These are phyloP conservation scores for Holtermannia corniformis DNA, from an alignment of 768 basidiomycete genomes.

Conservation along the genomic window DNA sequence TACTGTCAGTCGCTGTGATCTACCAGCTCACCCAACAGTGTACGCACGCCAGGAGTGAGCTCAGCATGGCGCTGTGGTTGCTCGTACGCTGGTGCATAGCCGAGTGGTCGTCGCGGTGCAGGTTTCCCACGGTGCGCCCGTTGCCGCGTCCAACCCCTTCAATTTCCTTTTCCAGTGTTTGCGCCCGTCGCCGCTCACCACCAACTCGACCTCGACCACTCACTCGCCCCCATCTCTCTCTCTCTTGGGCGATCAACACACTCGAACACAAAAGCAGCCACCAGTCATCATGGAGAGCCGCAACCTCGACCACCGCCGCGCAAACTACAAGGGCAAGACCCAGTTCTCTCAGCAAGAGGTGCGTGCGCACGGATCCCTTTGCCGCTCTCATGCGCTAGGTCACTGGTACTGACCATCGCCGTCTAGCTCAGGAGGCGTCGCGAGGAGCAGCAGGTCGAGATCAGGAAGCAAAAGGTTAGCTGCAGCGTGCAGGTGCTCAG, in stretches of 20 bases:
- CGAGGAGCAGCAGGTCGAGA: slow-evolving; percentile 98
- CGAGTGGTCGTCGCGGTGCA: not conserved
- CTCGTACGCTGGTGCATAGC: not conserved
- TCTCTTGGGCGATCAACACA: not conserved
- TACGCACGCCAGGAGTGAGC: not conserved
- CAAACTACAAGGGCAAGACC: slow-evolving; percentile 43
- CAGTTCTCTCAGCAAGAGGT: slow-evolving; percentile 42
- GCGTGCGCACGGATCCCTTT: slow-evolving; percentile 13
- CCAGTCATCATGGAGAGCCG: slow-evolving; percentile 34
- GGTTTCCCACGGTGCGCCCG: not conserved
- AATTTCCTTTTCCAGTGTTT: not conserved
- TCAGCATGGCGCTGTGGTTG: not conserved
- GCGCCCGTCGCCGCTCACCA: no score
- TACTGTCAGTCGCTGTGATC: not conserved
- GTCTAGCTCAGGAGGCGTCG: slow-evolving; percentile 77
- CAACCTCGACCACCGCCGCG: slow-evolving; percentile 36
- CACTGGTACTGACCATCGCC: no score
- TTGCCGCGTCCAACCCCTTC: no score
- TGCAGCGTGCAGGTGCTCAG: not conserved
- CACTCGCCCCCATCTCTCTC: not conserved
- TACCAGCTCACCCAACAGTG: no score
- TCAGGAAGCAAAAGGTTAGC: slow-evolving; percentile 74
- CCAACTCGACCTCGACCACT: no score
- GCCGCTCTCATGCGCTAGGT: not conserved
- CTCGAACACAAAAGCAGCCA: not conserved